A percentile compares a stretch with the other conserved stretches of the same genome.
Conservation (phyloP, 2,329 filamentous ascomycete genomes). For the Calonectria naviculata region DNA sequence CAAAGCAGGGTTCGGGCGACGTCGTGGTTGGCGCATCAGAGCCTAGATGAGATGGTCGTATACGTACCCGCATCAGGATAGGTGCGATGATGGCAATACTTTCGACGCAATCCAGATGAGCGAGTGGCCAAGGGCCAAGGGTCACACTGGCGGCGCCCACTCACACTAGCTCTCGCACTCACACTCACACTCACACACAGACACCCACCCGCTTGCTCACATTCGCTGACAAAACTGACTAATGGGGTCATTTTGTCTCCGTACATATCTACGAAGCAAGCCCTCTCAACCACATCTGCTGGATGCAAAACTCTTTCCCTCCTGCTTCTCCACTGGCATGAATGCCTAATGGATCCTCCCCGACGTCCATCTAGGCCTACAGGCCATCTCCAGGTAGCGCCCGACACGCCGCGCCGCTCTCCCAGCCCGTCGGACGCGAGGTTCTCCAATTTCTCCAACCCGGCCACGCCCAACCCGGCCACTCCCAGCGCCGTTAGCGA, state of each 20-base stretch:
- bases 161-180: not conserved
- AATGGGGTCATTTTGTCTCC: not conserved
- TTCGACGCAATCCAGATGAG: not conserved
- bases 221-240: constrained; percentile 17
- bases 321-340: constrained; percentile 18
- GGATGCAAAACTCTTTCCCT: not conserved
- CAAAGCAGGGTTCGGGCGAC: constrained; percentile 3
- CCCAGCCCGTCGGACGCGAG: constrained; percentile 32
- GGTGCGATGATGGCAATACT: not conserved
- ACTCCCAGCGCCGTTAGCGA: constrained; percentile 30
- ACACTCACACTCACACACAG: not conserved
- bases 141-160: not conserved
- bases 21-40: not conserved
- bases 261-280: constrained; percentile 1
- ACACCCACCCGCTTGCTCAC: not conserved
- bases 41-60: not conserved
- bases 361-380: constrained; percentile 25
- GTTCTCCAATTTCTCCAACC: not conserved
- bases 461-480: not conserved
- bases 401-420: constrained; percentile 14
- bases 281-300: not conserved
- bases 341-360: constrained; percentile 35
- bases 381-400: constrained; percentile 29
- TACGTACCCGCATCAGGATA: not conserved
- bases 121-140: not conserved